Conservation (phyloP, 495 filamentous ascomycete species). For the Xylaria venustula region DNA sequence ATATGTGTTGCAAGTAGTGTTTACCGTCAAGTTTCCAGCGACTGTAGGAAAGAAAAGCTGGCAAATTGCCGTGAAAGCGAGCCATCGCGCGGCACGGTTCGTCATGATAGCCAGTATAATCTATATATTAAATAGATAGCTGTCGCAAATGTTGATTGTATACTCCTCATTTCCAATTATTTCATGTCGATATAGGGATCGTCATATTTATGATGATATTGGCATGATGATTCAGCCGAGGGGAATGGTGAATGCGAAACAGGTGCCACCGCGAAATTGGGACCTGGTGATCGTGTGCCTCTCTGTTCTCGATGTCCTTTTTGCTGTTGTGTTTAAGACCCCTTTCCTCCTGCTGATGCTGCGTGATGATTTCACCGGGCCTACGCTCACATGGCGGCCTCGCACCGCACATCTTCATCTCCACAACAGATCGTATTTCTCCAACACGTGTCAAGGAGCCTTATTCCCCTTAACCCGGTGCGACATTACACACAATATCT, state of each 20-base stretch:
- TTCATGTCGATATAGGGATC: background rate
- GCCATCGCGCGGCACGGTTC: constrained; percentile 1
- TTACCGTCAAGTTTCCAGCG: constrained; percentile 19
- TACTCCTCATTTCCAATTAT: constrained; percentile 7
- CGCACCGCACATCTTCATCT: constrained; percentile 4
- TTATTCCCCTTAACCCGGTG: background rate
- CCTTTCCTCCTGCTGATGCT: background rate
- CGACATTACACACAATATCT: background rate
- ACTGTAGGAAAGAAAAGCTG: constrained; percentile 14
- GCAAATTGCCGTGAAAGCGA: constrained; percentile 16
- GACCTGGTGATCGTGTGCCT: constrained; percentile 7
- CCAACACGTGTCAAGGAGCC: constrained; percentile 4
- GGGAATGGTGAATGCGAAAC: background rate
- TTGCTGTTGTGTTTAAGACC: background rate
- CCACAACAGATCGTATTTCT: constrained; percentile 1
- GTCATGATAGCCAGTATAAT: background rate
- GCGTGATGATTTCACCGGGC: constrained; percentile 1
- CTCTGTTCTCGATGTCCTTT: background rate
- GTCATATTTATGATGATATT: constrained; percentile 4
- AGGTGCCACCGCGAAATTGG: background rate
- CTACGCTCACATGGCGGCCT: constrained; percentile 5
- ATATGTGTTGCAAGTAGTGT: constrained; percentile 26
- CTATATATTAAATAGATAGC: background rate
- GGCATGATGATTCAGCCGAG: background rate
- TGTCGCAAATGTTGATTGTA: background rate